These are phyloP conservation scores for Rutstroemia sp. DNA, from an alignment of 2,329 filamentous ascomycete genomes.

Conservation along the genomic window DNA sequence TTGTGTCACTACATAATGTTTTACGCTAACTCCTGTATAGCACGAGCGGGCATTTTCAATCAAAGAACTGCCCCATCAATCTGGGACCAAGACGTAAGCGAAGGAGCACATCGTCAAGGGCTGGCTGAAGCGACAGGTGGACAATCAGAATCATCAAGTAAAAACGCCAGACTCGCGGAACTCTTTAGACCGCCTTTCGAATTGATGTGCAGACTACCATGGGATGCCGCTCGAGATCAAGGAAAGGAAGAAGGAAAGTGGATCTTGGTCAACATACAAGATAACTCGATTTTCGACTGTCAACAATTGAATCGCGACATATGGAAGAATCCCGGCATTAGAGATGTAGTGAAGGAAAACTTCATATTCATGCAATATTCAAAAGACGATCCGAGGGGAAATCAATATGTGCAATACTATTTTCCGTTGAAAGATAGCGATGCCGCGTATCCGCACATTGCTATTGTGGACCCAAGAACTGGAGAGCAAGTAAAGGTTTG, in stretches of 20 bases:
- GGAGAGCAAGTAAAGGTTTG: constrained; percentile 97
- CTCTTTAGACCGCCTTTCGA: constrained; percentile 91
- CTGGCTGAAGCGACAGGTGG: constrained; percentile 57
- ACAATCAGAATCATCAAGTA: constrained; percentile 56
- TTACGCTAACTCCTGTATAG: constrained; percentile 21
- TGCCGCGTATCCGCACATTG: constrained; percentile 93
- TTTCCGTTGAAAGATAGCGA: constrained; percentile 69
- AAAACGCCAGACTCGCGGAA: constrained; percentile 76
- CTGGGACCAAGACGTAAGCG: constrained; percentile 38
- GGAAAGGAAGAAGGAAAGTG: constrained; percentile 88
- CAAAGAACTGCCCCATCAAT: constrained; percentile 46
- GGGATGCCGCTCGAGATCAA: constrained; percentile 75
- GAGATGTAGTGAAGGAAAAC: constrained; percentile 77
- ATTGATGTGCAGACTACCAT: constrained; percentile 71
- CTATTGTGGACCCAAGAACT: constrained; percentile 89
- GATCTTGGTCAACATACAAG: constrained; percentile 93
- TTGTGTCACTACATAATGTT: constrained; percentile 2
- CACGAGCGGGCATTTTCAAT: constrained; percentile 60
- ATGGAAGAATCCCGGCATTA: constrained; percentile 81
- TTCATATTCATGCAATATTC: constrained; percentile 95
- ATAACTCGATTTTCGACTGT: constrained; percentile 88
- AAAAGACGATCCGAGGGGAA: constrained; percentile 72
- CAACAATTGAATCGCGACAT: constrained; percentile 90
- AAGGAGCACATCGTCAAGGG: constrained; percentile 40
- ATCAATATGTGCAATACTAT: constrained; percentile 86